A percentile compares a stretch with the other conserved stretches of the same genome.
These are phyloP conservation scores for Lactarius psammicola DNA, from an alignment of 768 basidiomycete genomes.

Conservation along the genomic window DNA sequence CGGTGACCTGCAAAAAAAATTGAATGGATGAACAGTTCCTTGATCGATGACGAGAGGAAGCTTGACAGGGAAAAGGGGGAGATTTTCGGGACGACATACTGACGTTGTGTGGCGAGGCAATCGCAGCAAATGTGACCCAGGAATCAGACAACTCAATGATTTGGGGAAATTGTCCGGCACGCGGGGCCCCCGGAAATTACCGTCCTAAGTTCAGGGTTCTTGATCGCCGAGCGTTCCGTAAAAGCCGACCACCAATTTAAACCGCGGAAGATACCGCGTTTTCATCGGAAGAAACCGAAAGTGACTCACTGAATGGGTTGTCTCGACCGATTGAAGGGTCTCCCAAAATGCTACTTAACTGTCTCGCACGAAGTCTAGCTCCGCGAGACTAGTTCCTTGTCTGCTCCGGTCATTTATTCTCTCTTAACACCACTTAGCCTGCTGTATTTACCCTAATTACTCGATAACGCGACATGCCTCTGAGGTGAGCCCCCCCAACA, in stretches of 20 bases:
- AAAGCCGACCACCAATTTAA: conserved; percentile 24
- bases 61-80: neutral
- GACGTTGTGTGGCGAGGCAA: neutral
- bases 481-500: neutral
- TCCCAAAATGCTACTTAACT: conserved; percentile 22
- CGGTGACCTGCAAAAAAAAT: neutral
- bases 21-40: neutral
- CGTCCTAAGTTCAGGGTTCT: conserved; percentile 17
- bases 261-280: conserved; percentile 7
- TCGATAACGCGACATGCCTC: conserved; percentile 8
- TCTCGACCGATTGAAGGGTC: conserved; percentile 8
- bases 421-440: neutral
- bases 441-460: neutral
- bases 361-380: conserved; percentile 13
- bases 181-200: conserved; percentile 10
- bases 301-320: conserved; percentile 1
- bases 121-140: neutral
- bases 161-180: neutral
- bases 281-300: conserved; percentile 17
- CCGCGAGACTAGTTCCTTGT: conserved; percentile 10
- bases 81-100: neutral
- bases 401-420: conserved; percentile 8
- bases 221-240: conserved; percentile 28
- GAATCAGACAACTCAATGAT: neutral
- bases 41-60: neutral